Evolutionary conservation across 805 yeast species (phyloP), one percentile per base, ranked within the genome.

Genomic region (Myxozyma neotropica): DNA sequence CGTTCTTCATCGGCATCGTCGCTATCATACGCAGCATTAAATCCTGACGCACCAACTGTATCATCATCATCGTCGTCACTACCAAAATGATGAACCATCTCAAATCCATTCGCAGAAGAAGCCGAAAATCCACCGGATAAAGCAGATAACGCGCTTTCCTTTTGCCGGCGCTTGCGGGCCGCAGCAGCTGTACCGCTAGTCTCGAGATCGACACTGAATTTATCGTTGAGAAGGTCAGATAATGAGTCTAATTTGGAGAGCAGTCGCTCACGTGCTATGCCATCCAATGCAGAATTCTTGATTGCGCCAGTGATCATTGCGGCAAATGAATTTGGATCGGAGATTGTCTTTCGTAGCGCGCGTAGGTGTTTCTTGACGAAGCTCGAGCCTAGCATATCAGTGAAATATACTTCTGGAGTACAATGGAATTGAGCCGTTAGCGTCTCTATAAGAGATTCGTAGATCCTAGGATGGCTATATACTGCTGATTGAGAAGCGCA

Each of bases 361-460:
- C 58, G 55, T 35, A 68, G 57, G 4, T 56, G 52, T 26, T 43
- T 38, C 55, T 57, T 29, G 62, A 58, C 58, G 63, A 73, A 33
- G 51, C 65, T 38, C 44, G 66, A 21, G 64, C 67, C 72, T 13
- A 70, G 52, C 43, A 76, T 71, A 46, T 75, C 78, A n/a, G 69
- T 72, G 23, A 73, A 63, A 44, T 81, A 81, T 26, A 78, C 84
- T 2, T 66, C 69, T 0, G 84, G 83, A 7, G 78, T 60, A 15
- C 70, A 66, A 4, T 68, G 63, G 12, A 83, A 65, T 65, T 83
- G 86, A 0, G 53, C 15, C 3, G 58, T 58, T 4, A 82, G 48
- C 2, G 40, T 48, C 12, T 43, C 47, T 2, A 82, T 55, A 44
- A 82, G 74, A 3, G 63, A 57, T 0, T 60, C 47, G 23, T 73